These are phyloP conservation scores for Lineolata rhizophorae DNA, from an alignment of 495 filamentous ascomycete species.

Conservation along the genomic window DNA sequence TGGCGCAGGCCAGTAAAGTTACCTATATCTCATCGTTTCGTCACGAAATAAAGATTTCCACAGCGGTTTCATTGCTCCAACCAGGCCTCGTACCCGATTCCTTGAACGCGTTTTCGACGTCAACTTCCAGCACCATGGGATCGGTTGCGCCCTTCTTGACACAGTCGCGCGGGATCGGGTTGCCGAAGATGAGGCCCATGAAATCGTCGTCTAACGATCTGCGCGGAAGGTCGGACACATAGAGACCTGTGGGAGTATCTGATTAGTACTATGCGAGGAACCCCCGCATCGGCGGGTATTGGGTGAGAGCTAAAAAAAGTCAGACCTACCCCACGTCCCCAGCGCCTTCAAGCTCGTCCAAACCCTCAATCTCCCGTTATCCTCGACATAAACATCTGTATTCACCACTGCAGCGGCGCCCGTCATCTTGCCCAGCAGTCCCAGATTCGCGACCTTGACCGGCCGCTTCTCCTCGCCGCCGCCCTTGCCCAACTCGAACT, in stretches of 20 bases:
- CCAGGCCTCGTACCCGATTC: constrained; percentile 45
- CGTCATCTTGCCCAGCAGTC: constrained; percentile 75
- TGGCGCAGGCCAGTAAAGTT: too few relatives aligned
- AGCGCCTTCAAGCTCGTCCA: constrained; percentile 57
- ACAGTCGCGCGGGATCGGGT: constrained; percentile 40
- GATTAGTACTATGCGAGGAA: not conserved
- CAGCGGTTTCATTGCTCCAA: constrained; percentile 66
- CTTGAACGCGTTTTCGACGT: constrained; percentile 60
- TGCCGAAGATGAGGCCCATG: constrained; percentile 54
- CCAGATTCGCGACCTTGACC: constrained; percentile 39
- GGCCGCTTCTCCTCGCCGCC: constrained; percentile 10
- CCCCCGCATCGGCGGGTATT: not conserved
- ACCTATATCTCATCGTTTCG: too few relatives aligned
- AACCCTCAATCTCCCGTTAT: constrained; percentile 38
- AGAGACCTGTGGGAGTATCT: constrained; percentile 29
- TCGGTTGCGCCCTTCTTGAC: constrained; percentile 34
- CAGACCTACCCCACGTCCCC: constrained; percentile 45
- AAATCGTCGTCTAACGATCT: constrained; percentile 41
- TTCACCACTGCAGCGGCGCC: constrained; percentile 54
- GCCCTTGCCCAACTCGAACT: constrained; percentile 23
- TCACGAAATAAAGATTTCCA: constrained; percentile 39
- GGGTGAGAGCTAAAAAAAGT: constrained; percentile 2
- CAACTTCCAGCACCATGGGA: constrained; percentile 46
- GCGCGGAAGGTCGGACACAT: constrained; percentile 42
- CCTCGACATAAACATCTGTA: constrained; percentile 29